Base-by-base conservation (phyloP, 1,284 basidiomycete species). In the Inonotus obliquus region DNA sequence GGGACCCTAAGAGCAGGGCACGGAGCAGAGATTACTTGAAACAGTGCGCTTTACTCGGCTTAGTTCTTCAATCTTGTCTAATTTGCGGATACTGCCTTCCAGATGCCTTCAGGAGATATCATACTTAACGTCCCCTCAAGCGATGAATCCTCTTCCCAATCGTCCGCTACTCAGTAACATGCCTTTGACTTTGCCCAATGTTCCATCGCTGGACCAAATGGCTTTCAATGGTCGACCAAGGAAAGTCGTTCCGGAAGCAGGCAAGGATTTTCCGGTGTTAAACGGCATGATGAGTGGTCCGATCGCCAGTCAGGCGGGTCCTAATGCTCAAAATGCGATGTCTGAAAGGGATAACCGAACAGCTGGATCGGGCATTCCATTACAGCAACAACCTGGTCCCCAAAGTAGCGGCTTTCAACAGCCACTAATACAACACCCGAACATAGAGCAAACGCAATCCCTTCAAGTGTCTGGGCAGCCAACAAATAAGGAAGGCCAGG, bases 101-200 rank as follows among this genome's bases (percentile, higher is more conserved):
- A 92, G 91, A 76, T 97, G 97, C 76, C 79, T 99, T 39, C 96
- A 98, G 77, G 96, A 99, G 79, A 94, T 99, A 68, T 92, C 94
- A 7, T 99, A 99, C 74, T 80, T 99, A 57, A 99, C 96, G 0
- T 98, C 95, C 1, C 88, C 94, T 1, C 91, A 96, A 71, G 96
- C 96, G 2, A 88, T 99, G 80, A 99, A 99, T 73, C 97, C 96
- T 39, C 81, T 99, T 38, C 93, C 94, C 0, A 90, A 93, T 62
- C 85, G 92, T 63, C 88, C 92, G 0, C 79, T 90, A 57, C 77
- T 90, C 63, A 85, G 83, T 67, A 89, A 84, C 69, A 78, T 87
- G 59, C 81, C 85, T 51, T 77, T 89, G 19, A 77, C 84, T 35
- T 75, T 90, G 57, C 86, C 86, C 51, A 88, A 89, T 67, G 80